phyloP scores from a whole-genome alignment of 2,329 filamentous ascomycete genomes.

The Xylaria sp. region DNA sequence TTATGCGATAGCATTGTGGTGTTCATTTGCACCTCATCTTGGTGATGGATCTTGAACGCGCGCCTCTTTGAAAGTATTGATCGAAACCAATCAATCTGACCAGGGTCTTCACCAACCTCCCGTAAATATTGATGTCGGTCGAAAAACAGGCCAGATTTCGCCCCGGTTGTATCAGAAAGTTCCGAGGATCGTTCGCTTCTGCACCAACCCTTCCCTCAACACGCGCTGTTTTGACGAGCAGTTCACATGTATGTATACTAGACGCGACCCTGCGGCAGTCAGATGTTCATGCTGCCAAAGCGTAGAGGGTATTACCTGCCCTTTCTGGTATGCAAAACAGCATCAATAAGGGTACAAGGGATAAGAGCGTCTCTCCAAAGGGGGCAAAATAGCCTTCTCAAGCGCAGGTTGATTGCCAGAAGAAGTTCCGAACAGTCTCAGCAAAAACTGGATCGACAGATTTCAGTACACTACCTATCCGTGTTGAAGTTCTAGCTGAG shows the following conservation, averaged over 20 bases:
- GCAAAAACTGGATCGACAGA: constrained; percentile 13
- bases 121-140: constrained; percentile 40
- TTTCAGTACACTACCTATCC: constrained; percentile 13
- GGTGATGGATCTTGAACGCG: constrained; percentile 27
- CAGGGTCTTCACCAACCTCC: constrained; percentile 36
- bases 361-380: not conserved
- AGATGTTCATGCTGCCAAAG: constrained; percentile 20
- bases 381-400: constrained; percentile 25
- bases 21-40: constrained; percentile 16
- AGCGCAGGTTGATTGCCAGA: constrained; percentile 11
- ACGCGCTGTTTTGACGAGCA: constrained; percentile 27
- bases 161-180: constrained; percentile 35
- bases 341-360: not conserved
- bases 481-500: constrained; percentile 11
- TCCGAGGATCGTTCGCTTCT: constrained; percentile 27
- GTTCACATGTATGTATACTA: constrained; percentile 8
- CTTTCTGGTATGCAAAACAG: constrained; percentile 4
- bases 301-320: constrained; percentile 12
- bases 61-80: constrained; percentile 24
- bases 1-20: constrained; percentile 21
- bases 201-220: constrained; percentile 17
- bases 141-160: constrained; percentile 38
- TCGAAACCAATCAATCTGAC: constrained; percentile 31
- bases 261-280: constrained; percentile 29
- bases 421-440: constrained; percentile 11